These are phyloP conservation scores for Sporodiniella umbellata DNA, from an alignment of 371 early-diverging fungal genomes.

Conservation along the genomic window DNA sequence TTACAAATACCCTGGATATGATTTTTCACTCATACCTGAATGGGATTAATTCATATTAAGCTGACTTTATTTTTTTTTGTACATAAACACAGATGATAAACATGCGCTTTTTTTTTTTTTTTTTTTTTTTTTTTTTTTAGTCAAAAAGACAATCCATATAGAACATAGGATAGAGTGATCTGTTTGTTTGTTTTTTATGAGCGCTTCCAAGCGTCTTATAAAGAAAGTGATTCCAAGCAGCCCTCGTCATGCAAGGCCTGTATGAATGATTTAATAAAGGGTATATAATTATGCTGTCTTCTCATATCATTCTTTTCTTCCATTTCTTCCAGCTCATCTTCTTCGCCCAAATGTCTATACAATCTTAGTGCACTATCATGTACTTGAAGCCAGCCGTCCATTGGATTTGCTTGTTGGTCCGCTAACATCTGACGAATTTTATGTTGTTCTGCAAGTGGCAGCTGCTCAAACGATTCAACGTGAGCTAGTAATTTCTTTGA, in stretches of 20 bases:
- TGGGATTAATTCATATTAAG: conserved; percentile 25
- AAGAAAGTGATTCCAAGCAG: conserved; percentile 6
- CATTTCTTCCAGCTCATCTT: conserved; percentile 13
- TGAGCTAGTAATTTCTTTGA: conserved; percentile 2
- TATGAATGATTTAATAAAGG: conserved; percentile 22
- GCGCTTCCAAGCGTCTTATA: neutral
- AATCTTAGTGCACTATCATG: conserved; percentile 17
- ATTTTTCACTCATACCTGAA: conserved; percentile 51
- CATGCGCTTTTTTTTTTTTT: neutral
- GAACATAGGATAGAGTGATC: neutral
- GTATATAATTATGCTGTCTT: conserved; percentile 19
- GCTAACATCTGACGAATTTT: neutral
- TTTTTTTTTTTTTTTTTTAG: neutral
- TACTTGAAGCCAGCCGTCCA: conserved; percentile 17
- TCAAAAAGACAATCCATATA: neutral
- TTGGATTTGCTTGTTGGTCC: conserved; percentile 3
- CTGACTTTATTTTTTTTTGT: neutral
- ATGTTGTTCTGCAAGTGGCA: conserved; percentile 10
- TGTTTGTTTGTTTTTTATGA: neutral
- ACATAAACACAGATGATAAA: neutral
- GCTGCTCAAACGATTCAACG: conserved; percentile 12
- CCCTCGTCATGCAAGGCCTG: conserved; percentile 17
- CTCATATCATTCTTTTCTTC: conserved; percentile 9
- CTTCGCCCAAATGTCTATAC: conserved; percentile 17
- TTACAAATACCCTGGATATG: conserved; percentile 50